Evolutionary conservation across 352 stramenopile genomes (phyloP).

Genomic region (Phytophthora crassamura): DNA sequence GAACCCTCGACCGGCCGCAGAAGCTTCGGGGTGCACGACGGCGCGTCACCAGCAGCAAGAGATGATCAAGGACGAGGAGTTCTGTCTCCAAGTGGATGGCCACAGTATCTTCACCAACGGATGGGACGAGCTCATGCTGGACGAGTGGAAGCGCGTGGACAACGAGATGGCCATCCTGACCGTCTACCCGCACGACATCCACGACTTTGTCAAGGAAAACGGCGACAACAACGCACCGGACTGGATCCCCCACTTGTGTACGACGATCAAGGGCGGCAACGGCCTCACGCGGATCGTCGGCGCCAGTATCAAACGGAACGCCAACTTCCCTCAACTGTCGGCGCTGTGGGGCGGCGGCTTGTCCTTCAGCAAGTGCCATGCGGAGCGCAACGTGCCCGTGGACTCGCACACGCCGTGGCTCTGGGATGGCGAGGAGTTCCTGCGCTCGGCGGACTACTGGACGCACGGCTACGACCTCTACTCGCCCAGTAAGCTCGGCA

Average conservation of each 20-base stretch:
- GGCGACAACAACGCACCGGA: slow-evolving; percentile 70
- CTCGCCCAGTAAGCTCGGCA: slow-evolving; percentile 52
- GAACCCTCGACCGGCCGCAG: slow-evolving; percentile 61
- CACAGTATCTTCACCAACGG: slow-evolving; percentile 85
- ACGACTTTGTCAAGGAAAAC: slow-evolving; percentile 76
- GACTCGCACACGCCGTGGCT: slow-evolving; percentile 78
- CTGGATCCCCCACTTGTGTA: slow-evolving; percentile 76
- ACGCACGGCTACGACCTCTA: slow-evolving; percentile 74
- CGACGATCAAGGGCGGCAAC: slow-evolving; percentile 65
- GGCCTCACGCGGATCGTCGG: slow-evolving; percentile 67
- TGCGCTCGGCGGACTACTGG: slow-evolving; percentile 62
- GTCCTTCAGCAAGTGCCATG: slow-evolving; percentile 83
- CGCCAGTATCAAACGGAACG: slow-evolving; percentile 73
- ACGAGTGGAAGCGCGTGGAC: slow-evolving; percentile 65
- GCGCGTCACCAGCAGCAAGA: slow-evolving; percentile 80
- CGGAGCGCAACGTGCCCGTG: slow-evolving; percentile 66
- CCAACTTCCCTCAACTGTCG: slow-evolving; percentile 68
- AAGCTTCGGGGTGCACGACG: slow-evolving; percentile 78
- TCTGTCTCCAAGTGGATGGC: slow-evolving; percentile 80
- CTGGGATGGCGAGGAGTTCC: slow-evolving; percentile 68
- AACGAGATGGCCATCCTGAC: slow-evolving; percentile 85
- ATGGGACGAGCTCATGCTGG: slow-evolving; percentile 71
- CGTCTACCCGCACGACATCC: slow-evolving; percentile 77
- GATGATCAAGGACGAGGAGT: slow-evolving; percentile 71
- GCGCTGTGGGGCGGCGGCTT: slow-evolving; percentile 76